Percentiles rank a stretch among this genome's conserved stretches.
phyloP scores from a whole-genome alignment of 148 eudicot genomes.

The Amaranthus cruentus region DNA sequence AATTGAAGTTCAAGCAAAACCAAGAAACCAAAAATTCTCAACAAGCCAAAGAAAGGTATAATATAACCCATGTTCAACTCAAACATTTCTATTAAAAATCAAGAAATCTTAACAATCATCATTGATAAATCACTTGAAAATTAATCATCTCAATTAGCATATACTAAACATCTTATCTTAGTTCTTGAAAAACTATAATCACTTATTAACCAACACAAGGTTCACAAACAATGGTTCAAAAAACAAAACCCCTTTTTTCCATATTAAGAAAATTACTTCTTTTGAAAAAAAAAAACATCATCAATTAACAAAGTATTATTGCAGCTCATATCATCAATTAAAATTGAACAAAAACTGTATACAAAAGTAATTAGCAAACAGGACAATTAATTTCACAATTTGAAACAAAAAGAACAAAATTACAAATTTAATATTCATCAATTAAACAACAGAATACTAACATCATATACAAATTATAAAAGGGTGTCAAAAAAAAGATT shows the following conservation, averaged over 20 bases:
- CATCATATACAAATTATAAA: neutral
- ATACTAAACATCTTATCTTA: no score
- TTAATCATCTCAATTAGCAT: no score
- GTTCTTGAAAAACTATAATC: no score
- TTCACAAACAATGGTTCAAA: neutral
- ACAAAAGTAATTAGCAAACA: neutral
- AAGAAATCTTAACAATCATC: neutral
- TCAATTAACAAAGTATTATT: neutral
- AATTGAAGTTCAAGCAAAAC: constrained; percentile 7
- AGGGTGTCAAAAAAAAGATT: neutral
- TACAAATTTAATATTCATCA: neutral
- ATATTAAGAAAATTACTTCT: neutral
- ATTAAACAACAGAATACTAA: neutral
- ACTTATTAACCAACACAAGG: neutral
- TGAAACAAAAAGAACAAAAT: neutral
- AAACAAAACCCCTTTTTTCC: neutral
- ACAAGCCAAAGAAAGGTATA: neutral
- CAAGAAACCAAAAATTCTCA: neutral
- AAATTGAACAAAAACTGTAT: constrained; percentile 1
- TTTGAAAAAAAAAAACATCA: neutral
- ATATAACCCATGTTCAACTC: neutral
- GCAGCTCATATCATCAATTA: constrained; percentile 4
- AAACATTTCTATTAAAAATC: neutral
- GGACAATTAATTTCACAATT: neutral
- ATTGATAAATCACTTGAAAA: no score